Conservation (phyloP, 2,329 filamentous ascomycete species). For the Pseudogymnoascus sp. region DNA sequence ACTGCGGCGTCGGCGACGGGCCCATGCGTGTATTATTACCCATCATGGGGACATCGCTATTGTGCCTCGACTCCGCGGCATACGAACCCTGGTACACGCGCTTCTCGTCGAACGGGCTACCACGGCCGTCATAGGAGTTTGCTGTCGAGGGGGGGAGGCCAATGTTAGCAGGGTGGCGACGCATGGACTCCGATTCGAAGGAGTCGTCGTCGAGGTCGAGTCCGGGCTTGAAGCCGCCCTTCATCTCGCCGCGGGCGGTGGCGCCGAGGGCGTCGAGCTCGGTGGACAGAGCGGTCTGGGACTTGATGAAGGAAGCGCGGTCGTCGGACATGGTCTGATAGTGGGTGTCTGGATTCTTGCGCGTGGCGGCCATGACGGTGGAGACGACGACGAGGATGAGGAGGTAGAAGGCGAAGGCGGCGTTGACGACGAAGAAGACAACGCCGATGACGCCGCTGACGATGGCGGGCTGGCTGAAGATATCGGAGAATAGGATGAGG, state of each 20-base stretch:
- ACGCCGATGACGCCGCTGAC: constrained; percentile 86
- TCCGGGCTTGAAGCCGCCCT: constrained; percentile 48
- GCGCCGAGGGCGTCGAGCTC: constrained; percentile 85
- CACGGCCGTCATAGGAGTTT: constrained; percentile 36
- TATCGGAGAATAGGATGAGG: constrained; percentile 76
- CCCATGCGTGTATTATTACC: constrained; percentile 17
- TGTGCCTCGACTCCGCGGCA: constrained; percentile 22
- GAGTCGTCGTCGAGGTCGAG: constrained; percentile 64
- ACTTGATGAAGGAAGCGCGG: constrained; percentile 95
- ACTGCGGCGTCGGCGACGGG: constrained; percentile 13
- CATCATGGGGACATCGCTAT: constrained; percentile 16
- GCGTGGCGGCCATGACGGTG: constrained; percentile 70
- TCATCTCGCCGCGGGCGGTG: constrained; percentile 77
- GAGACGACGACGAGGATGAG: constrained; percentile 74
- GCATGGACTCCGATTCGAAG: constrained; percentile 50
- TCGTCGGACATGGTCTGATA: constrained; percentile 98
- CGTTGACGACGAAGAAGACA: constrained; percentile 81
- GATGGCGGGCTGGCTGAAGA: constrained; percentile 75
- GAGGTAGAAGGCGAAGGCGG: constrained; percentile 71
- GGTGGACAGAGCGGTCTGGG: constrained; percentile 58
- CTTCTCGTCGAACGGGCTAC: constrained; percentile 19
- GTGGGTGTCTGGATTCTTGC: constrained; percentile 87
- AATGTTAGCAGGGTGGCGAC: constrained; percentile 33
- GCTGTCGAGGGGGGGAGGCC: constrained; percentile 25
- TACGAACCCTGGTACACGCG: constrained; percentile 18